Conservation (phyloP, 2,329 filamentous ascomycete species). For the Sphaceloma murrayae region DNA sequence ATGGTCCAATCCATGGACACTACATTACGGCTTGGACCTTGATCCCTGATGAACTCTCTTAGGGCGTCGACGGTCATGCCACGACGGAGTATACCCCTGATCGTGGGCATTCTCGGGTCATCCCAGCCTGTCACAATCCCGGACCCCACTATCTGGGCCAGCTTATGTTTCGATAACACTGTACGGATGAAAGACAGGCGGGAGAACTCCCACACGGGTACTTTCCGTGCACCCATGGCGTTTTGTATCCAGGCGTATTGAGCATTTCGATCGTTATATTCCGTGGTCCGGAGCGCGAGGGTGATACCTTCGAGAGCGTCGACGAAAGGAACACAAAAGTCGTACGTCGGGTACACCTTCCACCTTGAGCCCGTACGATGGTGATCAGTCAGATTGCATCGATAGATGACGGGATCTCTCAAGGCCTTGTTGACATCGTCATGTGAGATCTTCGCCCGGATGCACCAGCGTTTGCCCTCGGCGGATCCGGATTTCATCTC, state of each 20-base stretch:
- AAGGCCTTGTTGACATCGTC: conserved; percentile 93
- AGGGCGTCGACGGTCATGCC: conserved; percentile 72
- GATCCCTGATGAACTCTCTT: conserved; percentile 74
- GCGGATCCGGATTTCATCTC: conserved; percentile 84
- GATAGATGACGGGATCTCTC: conserved; percentile 94
- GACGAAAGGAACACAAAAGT: conserved; percentile 74
- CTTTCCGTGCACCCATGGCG: conserved; percentile 61
- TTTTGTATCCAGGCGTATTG: conserved; percentile 82
- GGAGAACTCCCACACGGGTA: conserved; percentile 78
- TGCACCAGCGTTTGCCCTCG: conserved; percentile 76
- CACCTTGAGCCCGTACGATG: conserved; percentile 70
- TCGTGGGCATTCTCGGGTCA: conserved; percentile 76
- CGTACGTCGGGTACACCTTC: conserved; percentile 84
- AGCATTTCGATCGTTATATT: conserved; percentile 78
- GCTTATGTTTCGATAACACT: conserved; percentile 76
- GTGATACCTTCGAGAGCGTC: conserved; percentile 75
- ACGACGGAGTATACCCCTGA: conserved; percentile 66
- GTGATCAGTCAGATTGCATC: conserved; percentile 67
- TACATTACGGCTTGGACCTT: conserved; percentile 75
- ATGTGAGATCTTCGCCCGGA: conserved; percentile 85
- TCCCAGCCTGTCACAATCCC: conserved; percentile 77
- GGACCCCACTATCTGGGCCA: conserved; percentile 78
- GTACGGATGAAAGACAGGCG: conserved; percentile 77
- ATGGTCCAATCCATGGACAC: conserved; percentile 75
- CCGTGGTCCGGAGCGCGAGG: conserved; percentile 71